Percentiles rank a stretch among this genome's conserved stretches.
These are phyloP conservation scores for Pyrenochaeta sp. DNA, from an alignment of 2,329 filamentous ascomycete species.

Conservation along the genomic window DNA sequence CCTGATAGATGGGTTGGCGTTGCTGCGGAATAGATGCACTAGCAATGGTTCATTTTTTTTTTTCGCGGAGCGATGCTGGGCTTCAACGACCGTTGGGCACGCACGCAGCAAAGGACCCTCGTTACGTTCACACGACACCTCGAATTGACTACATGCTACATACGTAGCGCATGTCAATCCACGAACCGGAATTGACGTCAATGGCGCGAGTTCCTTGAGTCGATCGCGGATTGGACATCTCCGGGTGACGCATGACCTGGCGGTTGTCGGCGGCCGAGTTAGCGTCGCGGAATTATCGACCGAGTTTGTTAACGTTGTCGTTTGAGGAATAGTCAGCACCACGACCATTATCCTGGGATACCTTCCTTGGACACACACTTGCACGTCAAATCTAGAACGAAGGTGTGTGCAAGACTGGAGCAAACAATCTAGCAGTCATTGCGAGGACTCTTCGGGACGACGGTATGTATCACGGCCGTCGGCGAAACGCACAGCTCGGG, in stretches of 20 bases:
- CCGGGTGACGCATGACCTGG: constrained; percentile 27
- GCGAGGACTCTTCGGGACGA: too few species aligned
- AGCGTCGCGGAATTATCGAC: constrained; percentile 10
- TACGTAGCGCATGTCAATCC: not conserved
- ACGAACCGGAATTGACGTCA: constrained; percentile 14
- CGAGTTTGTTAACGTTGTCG: constrained; percentile 8
- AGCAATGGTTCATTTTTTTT: constrained; percentile 11
- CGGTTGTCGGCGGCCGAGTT: constrained; percentile 12
- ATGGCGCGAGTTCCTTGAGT: constrained; percentile 14
- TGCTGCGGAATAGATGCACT: constrained; percentile 25
- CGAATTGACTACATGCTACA: constrained; percentile 1
- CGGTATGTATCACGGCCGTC: too few species aligned
- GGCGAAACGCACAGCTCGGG: too few species aligned
- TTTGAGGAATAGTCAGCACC: constrained; percentile 2
- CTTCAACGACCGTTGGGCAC: constrained; percentile 26
- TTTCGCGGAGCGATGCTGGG: not conserved
- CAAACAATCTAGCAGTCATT: too few species aligned
- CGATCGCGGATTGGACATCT: constrained; percentile 25
- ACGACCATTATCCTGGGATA: not conserved
- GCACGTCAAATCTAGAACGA: not conserved
- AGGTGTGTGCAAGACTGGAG: too few species aligned
- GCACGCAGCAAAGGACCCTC: constrained; percentile 15
- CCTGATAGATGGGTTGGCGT: constrained; percentile 49
- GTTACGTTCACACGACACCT: constrained; percentile 10
- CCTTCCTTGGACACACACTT: not conserved